Evolutionary conservation across 176 grass and related monocot genomes (phyloP), one percentile per base, ranked within the genome.

Genomic region (Ampelocalamus luodianensis): DNA sequence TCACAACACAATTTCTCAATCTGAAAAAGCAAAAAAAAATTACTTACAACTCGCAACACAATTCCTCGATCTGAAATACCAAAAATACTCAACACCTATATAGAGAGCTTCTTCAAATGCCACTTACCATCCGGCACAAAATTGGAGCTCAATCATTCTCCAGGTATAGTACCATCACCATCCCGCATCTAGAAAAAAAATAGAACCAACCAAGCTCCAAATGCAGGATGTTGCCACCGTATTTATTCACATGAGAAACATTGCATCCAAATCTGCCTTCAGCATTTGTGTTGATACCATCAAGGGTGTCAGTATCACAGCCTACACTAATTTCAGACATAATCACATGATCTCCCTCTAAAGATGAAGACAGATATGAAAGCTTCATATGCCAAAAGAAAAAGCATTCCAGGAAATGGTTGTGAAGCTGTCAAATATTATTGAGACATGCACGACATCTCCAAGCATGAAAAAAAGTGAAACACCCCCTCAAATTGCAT

Each of bases 191-290:
- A 29, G 29, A 29, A 29, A 29, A 29, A 29, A 29, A 29, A 29
- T 29, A 29, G 29, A 1, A 29, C 29, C 29, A 29, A 29, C 29
- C 29, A 29, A 29, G 29, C 29, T 29, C 29, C 29, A 29, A 29
- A 29, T 29, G 29, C 29, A 29, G 1, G 29, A 29, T 29, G 29
- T 29, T 93, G 80, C 85, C 89, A 53, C 61, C 84, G 73, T 98
- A 98, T 59, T 63, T 85, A 77, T 90, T 89, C 66, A 98, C 86
- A 87, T 98, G 95, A 16, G 95, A 92, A 81, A 98, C 75, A 70
- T 93, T 78, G 79, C 93, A 98, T 72, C 95, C 93, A 54, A 95
- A 95, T 86, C 70, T 92, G 37, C 80, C 83, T 71, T 89, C 82
- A 64, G 72, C 48, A 49, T 90, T 85, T 63, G 44, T 61, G 60